phyloP scores from a whole-genome alignment of 2,329 filamentous ascomycete species.

The Diplocarpon rosae region DNA sequence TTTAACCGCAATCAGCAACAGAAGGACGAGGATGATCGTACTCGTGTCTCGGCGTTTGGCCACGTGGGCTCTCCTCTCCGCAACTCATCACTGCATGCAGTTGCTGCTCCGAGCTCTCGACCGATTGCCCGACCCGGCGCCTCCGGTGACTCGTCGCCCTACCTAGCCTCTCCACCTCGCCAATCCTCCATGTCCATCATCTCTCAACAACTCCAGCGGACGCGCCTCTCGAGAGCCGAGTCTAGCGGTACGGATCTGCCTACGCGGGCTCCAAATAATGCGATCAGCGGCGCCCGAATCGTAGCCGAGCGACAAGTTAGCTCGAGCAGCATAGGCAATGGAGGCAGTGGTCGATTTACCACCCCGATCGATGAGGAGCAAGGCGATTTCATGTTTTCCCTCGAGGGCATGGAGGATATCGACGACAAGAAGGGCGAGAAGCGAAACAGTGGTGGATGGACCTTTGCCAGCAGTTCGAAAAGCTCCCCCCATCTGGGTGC shows the following conservation, averaged over 20 bases:
- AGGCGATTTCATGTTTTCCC: slow-evolving; percentile 51
- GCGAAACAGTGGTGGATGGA: slow-evolving; percentile 26
- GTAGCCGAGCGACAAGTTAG: slow-evolving; percentile 47
- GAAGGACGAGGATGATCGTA: slow-evolving; percentile 36
- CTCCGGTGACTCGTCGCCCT: slow-evolving; percentile 25
- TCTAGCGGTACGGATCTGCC: slow-evolving; percentile 36
- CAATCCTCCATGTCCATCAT: slow-evolving; percentile 40
- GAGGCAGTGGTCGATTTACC: slow-evolving; percentile 45
- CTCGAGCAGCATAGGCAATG: slow-evolving; percentile 39
- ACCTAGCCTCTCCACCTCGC: slow-evolving; percentile 26
- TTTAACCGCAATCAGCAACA: slow-evolving; percentile 50
- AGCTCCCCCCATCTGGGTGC: too few species aligned
- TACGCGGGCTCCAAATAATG: slow-evolving; percentile 31
- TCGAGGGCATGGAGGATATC: slow-evolving; percentile 58
- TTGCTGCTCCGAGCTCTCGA: slow-evolving; percentile 32
- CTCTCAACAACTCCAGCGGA: slow-evolving; percentile 52
- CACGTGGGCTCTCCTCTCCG: slow-evolving; percentile 56
- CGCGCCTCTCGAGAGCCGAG: slow-evolving; percentile 37
- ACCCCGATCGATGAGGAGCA: slow-evolving; percentile 57
- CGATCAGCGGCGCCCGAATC: slow-evolving; percentile 29
- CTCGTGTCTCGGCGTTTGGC: slow-evolving; percentile 46
- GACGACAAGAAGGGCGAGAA: slow-evolving; percentile 36
- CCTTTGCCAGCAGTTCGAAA: slow-evolving; percentile 14
- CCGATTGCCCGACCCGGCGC: slow-evolving; percentile 30
- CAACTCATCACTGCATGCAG: slow-evolving; percentile 49